Percentiles rank a stretch among this genome's conserved stretches.
These are phyloP conservation scores for Plasmodium sp. DNA, from an alignment of 169 alveolate genomes.

Conservation along the genomic window DNA sequence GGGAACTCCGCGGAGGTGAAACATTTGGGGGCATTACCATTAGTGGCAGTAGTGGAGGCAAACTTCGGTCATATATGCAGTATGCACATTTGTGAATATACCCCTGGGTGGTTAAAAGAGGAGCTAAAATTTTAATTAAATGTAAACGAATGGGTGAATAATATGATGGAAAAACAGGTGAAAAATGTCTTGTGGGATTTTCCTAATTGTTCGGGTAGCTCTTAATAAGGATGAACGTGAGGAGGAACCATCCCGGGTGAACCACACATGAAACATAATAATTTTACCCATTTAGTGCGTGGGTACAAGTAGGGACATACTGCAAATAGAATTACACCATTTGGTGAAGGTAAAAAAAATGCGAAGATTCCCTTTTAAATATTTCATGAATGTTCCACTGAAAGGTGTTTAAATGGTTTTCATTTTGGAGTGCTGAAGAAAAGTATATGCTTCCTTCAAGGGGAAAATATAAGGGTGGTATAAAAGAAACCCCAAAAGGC, in stretches of 20 bases:
- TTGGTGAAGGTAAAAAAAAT: not conserved
- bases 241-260: not conserved
- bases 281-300: not conserved
- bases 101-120: not conserved
- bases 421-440: not conserved
- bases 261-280: not conserved
- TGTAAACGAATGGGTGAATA: not conserved
- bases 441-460: not conserved
- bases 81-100: not conserved
- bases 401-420: not conserved
- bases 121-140: not conserved
- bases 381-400: not conserved
- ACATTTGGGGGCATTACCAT: not conserved
- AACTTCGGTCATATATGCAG: not conserved
- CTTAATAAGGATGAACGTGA: not conserved
- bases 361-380: not conserved
- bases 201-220: not conserved
- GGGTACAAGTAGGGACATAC: not conserved
- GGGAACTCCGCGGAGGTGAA: not conserved
- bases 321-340: not conserved
- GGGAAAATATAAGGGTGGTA: not conserved
- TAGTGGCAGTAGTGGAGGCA: not conserved
- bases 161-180: not conserved
- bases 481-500: not conserved
- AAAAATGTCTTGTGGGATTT: not conserved